Conservation (phyloP, 2,329 filamentous ascomycete genomes). For the Tetracladium maxilliforme region DNA sequence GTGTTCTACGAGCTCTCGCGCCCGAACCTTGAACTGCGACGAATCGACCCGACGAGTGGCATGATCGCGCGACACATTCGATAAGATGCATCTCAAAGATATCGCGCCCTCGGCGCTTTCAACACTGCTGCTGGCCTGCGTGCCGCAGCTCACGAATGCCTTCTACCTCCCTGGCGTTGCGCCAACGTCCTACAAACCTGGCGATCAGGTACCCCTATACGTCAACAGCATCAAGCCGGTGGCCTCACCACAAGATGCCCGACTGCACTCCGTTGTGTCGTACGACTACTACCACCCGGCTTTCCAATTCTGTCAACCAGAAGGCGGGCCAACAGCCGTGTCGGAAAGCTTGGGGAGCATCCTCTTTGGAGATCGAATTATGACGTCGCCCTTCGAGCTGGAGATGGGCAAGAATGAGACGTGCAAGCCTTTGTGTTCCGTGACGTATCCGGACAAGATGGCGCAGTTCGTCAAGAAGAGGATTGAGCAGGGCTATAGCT, state of each 20-base stretch:
- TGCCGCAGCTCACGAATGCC: conserved; percentile 43
- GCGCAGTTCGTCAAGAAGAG: conserved; percentile 69
- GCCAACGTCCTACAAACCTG: conserved; percentile 76
- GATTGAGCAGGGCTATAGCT: conserved; percentile 74
- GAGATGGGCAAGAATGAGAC: conserved; percentile 77
- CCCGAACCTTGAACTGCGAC: too few relatives aligned
- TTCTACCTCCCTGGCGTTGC: conserved; percentile 97
- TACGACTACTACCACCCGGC: conserved; percentile 89
- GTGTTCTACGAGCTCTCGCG: too few relatives aligned
- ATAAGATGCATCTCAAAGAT: too few relatives aligned
- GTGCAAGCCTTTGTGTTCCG: conserved; percentile 67
- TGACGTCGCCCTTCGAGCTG: conserved; percentile 87
- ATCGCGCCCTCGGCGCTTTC: conserved; percentile 28
- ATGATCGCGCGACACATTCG: too few relatives aligned
- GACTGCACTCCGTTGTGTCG: conserved; percentile 81
- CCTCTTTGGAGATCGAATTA: conserved; percentile 91
- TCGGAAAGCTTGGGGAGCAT: conserved; percentile 91
- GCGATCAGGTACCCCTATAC: conserved; percentile 69
- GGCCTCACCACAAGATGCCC: conserved; percentile 59
- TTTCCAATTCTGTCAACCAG: conserved; percentile 79
- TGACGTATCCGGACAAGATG: conserved; percentile 49
- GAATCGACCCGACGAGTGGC: too few relatives aligned
- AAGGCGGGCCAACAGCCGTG: conserved; percentile 62
- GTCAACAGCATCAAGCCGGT: conserved; percentile 90
- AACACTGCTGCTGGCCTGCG: conserved; percentile 29